Evolutionary conservation across 164 flowering plant species (phyloP).

Genomic region (Macadamia tetraphylla): DNA sequence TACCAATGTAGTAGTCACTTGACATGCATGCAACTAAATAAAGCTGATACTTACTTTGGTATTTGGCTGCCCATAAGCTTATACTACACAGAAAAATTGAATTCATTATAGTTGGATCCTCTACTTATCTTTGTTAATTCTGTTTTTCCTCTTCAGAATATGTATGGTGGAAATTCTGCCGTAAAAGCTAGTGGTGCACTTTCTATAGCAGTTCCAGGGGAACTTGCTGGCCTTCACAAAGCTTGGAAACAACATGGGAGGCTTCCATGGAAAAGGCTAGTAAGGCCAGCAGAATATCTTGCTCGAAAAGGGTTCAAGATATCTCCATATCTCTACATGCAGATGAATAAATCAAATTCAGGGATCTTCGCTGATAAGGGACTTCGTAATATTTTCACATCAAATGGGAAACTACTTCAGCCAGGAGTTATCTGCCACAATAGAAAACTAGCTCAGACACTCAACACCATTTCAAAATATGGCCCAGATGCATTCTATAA

Average conservation of each 20-base stretch:
- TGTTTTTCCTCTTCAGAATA: slow-evolving; percentile 32
- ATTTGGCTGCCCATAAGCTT: background rate
- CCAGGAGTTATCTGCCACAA: slow-evolving; percentile 36
- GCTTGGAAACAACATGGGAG: slow-evolving; percentile 55
- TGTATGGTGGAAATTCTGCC: slow-evolving; percentile 38
- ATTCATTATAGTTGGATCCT: background rate
- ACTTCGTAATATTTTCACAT: slow-evolving; percentile 30
- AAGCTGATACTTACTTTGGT: no score
- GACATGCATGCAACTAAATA: no score
- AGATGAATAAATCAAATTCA: slow-evolving; percentile 6
- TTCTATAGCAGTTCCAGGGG: slow-evolving; percentile 10
- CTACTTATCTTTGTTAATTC: no score
- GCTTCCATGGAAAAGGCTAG: slow-evolving; percentile 54
- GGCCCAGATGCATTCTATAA: slow-evolving; percentile 42
- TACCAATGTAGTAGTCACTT: no score
- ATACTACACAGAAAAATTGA: background rate
- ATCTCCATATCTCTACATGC: no score
- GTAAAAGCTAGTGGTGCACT: slow-evolving; percentile 9
- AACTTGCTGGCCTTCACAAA: slow-evolving; percentile 48
- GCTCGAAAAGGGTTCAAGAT: no score
- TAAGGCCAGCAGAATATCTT: slow-evolving; percentile 1
- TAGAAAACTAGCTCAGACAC: slow-evolving; percentile 40
- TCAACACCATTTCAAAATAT: slow-evolving; percentile 22
- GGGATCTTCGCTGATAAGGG: slow-evolving; percentile 43
- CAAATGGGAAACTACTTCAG: slow-evolving; percentile 34